Evolutionary conservation across 345 rosid species (phyloP), one percentile per base, ranked within the genome.

Genomic region (Cardiospermum halicacabum): DNA sequence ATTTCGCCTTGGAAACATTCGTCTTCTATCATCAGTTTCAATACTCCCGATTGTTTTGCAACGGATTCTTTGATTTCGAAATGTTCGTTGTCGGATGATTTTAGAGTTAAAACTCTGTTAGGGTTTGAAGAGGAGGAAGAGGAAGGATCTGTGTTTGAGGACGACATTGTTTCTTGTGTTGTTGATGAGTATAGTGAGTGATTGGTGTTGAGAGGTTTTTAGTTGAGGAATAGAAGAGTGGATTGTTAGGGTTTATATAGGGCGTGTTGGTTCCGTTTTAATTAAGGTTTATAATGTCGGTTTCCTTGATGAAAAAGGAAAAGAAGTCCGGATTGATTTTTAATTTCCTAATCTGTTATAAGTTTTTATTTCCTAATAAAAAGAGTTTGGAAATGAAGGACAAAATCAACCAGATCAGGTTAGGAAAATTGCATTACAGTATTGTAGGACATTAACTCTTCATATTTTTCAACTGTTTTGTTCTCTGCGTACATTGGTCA

Each of bases 341-440:
- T n/a, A n/a, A n/a, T n/a, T n/a, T n/a, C n/a, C n/a, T n/a, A n/a
- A n/a, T n/a, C n/a, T n/a, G n/a, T n/a, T n/a, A n/a, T n/a, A n/a
- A n/a, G n/a, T n/a, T n/a, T n/a, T n/a, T n/a, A n/a, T n/a, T n/a
- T n/a, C n/a, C n/a, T n/a, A n/a, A n/a, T n/a, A n/a, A 32, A n/a
- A 95, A 95, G 86, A 95, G 99, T 73, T 89, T 95, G 96, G 99
- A 95, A 75, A 95, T 95, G 78, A 98, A 95, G 83, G 99, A 95
- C 80, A 95, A 95, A 86, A 91, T 95, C 67, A 95, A 91, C 85
- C 91, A 95, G 81, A 95, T 95, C 77, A 83, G 98, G 99, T 95
- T 79, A 36, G 74, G 60, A 68, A 37, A 26, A 56, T 42, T 58
- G 16, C 31, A 24, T 66, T 53, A n/a, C 26, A n/a, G 26, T 9